phyloP scores from a whole-genome alignment of 2,329 filamentous ascomycete genomes.

The Diaporthe helianthi region DNA sequence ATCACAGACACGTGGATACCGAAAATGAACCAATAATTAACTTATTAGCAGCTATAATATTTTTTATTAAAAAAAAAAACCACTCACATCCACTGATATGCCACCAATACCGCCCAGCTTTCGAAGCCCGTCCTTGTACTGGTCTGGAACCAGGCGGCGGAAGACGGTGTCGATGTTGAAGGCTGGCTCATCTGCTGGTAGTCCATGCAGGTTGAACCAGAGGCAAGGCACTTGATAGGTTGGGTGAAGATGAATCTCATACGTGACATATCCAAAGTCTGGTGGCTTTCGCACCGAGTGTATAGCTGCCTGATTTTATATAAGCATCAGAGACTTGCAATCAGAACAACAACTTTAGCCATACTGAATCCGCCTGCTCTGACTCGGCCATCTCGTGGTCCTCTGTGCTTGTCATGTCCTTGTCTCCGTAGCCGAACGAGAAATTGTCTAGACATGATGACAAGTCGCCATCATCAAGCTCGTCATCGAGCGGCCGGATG shows the following conservation, averaged over 20 bases:
- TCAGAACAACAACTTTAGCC: conserved; percentile 1
- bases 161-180: conserved; percentile 75
- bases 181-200: conserved; percentile 61
- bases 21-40: conserved; percentile 39
- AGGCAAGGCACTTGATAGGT: conserved; percentile 78
- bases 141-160: conserved; percentile 70
- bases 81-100: conserved; percentile 78
- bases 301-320: conserved; percentile 49
- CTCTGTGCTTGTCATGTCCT: conserved; percentile 37
- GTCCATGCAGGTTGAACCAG: conserved; percentile 73
- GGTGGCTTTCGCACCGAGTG: conserved; percentile 41
- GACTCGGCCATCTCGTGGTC: conserved; percentile 58
- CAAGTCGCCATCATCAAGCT: conserved; percentile 53
- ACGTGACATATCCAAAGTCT: conserved; percentile 62
- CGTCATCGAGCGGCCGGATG: conserved; percentile 57
- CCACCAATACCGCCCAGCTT: conserved; percentile 71
- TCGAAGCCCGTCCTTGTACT: conserved; percentile 68
- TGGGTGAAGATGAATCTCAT: conserved; percentile 77
- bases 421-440: conserved; percentile 45
- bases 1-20: conserved; percentile 37
- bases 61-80: too few species aligned
- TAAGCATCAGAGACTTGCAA: conserved; percentile 19
- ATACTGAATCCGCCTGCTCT: conserved; percentile 61
- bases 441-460: conserved; percentile 54
- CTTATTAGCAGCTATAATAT: conserved; percentile 40